Conservation (phyloP, 2,329 filamentous ascomycete genomes). For the Paraphaeosphaeria sporulosa region DNA sequence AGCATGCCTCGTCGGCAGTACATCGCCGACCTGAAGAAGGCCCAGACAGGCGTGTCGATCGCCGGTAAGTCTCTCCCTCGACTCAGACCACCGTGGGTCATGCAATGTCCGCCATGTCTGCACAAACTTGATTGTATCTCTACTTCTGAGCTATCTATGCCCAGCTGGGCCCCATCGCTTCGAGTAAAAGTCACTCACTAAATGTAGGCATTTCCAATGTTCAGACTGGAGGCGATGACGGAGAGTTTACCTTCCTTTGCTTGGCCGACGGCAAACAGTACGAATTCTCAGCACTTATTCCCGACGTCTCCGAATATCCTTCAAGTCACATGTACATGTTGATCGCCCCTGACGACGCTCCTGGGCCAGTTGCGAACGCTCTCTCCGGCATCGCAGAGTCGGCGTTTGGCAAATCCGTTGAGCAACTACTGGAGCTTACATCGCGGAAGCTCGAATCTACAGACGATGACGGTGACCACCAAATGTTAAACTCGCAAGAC, state of each 20-base stretch:
- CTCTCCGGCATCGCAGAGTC: slow-evolving; percentile 56
- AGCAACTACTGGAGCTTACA: slow-evolving; percentile 59
- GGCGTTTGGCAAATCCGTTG: slow-evolving; percentile 55
- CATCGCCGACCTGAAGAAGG: slow-evolving; percentile 63
- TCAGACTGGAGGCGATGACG: slow-evolving; percentile 71
- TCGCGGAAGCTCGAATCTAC: slow-evolving; percentile 45
- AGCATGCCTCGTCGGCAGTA: slow-evolving; percentile 73
- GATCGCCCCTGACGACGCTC: slow-evolving; percentile 59
- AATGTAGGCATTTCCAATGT: slow-evolving; percentile 60
- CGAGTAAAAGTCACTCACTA: background rate
- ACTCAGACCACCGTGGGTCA: background rate
- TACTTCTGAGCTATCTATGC: background rate
- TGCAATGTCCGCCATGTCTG: background rate
- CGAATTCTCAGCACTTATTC: slow-evolving; percentile 49
- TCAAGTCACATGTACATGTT: slow-evolving; percentile 64
- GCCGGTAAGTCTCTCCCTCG: slow-evolving; percentile 25
- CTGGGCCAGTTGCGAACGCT: slow-evolving; percentile 50
- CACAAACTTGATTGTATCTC: background rate
- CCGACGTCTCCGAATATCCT: slow-evolving; percentile 69
- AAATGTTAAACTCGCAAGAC: slow-evolving; percentile 52
- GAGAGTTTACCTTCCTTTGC: slow-evolving; percentile 69
- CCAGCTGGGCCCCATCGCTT: background rate
- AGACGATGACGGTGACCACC: slow-evolving; percentile 52
- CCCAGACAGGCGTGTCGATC: slow-evolving; percentile 49
- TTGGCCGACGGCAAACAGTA: slow-evolving; percentile 38